Base-by-base conservation (phyloP, 495 filamentous ascomycete species). In the Letharia columbiana region DNA sequence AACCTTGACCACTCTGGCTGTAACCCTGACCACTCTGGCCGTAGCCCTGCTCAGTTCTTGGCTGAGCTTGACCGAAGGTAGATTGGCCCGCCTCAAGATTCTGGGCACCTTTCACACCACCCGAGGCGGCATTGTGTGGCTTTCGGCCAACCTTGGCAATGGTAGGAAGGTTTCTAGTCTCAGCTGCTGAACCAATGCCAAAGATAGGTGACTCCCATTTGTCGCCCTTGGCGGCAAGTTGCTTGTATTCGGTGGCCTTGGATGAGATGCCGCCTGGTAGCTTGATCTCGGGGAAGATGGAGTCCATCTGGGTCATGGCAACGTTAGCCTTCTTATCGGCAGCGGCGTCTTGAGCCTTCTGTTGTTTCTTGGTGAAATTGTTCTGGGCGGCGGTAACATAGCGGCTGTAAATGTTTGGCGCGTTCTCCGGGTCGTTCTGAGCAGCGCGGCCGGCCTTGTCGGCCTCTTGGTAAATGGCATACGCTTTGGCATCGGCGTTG, bases 121-220 rank as follows among this genome's bases (percentile, higher is more conserved):
- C 77, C 64, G 54, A 62, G 52, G 75, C 79, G 33, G 79, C 73
- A 23, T 70, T 70, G 72, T 84, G 85, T 10, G 79, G 69, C 80
- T 96, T 96, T 69, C 90, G 87, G 44, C 80, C 83, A 47, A 96
- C 80, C 57, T 80, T 63, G 1, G 82, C 80, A n/a, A 85, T 75
- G 60, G 77, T 71, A 7, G 91, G 90, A 57, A 97, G 83, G 71
- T 89, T 82, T 44, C 76, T 79, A 18, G 90, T 89, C 77, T 88
- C 85, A 7, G 81, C 71, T 10, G 93, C 91, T n/a, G 76, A 80
- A 62, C 94, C 95, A 67, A 98, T 87, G 71, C 84, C 87, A 81
- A 98, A 98, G 71, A 98, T 86, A 41, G 95, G 91, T 40, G 88
- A 93, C 78, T 96, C 88, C 94, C 94, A 98, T 75, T 87, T 87